Conservation (phyloP, 2,329 filamentous ascomycete genomes). For the Calonectria naviculata region DNA sequence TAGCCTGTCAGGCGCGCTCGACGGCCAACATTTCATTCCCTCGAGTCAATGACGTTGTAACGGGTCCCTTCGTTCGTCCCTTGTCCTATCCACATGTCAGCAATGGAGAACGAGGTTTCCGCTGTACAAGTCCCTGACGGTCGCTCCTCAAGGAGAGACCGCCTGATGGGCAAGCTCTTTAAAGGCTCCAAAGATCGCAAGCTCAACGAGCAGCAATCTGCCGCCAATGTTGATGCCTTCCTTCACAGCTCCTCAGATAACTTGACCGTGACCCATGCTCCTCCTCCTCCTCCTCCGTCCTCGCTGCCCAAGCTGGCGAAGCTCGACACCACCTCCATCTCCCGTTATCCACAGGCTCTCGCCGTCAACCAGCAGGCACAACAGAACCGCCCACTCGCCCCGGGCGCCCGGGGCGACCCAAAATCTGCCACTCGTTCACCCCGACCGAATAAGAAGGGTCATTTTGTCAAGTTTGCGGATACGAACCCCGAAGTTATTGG, state of each 20-base stretch:
- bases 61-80: constrained; percentile 25
- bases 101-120: constrained; percentile 59
- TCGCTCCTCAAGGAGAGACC: constrained; percentile 59
- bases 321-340: constrained; percentile 67
- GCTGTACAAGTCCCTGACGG: constrained; percentile 51
- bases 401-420: constrained; percentile 49
- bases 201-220: constrained; percentile 46
- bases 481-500: constrained; percentile 85
- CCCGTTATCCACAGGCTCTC: constrained; percentile 66
- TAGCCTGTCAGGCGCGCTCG: constrained; percentile 30
- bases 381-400: constrained; percentile 55
- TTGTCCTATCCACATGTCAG: constrained; percentile 25
- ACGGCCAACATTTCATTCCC: constrained; percentile 23
- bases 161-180: constrained; percentile 74
- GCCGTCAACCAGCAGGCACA: constrained; percentile 56
- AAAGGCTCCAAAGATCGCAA: constrained; percentile 56
- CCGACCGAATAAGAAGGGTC: constrained; percentile 69
- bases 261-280: constrained; percentile 63
- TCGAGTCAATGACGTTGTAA: constrained; percentile 44
- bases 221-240: constrained; percentile 68
- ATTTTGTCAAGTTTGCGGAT: constrained; percentile 80
- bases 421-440: constrained; percentile 58
- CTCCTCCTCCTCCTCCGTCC: constrained; percentile 57
- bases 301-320: constrained; percentile 61
- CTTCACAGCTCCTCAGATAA: constrained; percentile 67